Conservation (phyloP, 306 rosid genomes). For the Quercus berberidifolia region DNA sequence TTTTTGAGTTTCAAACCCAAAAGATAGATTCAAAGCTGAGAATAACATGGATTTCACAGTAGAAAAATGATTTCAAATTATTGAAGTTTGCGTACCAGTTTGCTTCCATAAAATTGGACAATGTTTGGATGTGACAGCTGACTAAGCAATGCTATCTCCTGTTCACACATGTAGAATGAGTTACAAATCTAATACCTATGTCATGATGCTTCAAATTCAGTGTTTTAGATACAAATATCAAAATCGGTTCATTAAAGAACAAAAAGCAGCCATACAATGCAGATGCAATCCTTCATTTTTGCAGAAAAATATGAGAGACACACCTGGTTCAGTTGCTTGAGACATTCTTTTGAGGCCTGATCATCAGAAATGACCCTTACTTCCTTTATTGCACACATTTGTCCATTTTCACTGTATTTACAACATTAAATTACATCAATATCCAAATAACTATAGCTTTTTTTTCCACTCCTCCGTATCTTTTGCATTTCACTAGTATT, state of each 20-base stretch:
- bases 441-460: constrained; percentile 2
- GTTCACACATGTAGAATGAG: constrained; percentile 24
- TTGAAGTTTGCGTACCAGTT: constrained; percentile 44
- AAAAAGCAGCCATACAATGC: background rate
- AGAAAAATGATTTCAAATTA: too few species aligned
- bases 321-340: constrained; percentile 92
- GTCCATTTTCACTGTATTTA: constrained; percentile 73
- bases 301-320: too few species aligned
- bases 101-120: constrained; percentile 90
- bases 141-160: constrained; percentile 90
- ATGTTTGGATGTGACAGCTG: constrained; percentile 82
- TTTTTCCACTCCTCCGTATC: too few species aligned
- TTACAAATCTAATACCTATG: background rate
- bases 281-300: background rate
- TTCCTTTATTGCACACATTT: constrained; percentile 97
- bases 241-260: too few species aligned
- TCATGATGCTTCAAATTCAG: too few species aligned
- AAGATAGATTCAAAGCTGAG: too few species aligned
- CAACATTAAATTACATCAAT: too few species aligned
- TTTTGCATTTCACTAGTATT: too few species aligned
- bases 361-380: constrained; percentile 79
- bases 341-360: constrained; percentile 76
- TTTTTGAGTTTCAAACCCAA: too few species aligned
- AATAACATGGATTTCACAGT: too few species aligned
- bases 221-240: too few species aligned